These are phyloP conservation scores for Leptodontidium sp. DNA, from an alignment of 2,329 filamentous ascomycete species.

Conservation along the genomic window DNA sequence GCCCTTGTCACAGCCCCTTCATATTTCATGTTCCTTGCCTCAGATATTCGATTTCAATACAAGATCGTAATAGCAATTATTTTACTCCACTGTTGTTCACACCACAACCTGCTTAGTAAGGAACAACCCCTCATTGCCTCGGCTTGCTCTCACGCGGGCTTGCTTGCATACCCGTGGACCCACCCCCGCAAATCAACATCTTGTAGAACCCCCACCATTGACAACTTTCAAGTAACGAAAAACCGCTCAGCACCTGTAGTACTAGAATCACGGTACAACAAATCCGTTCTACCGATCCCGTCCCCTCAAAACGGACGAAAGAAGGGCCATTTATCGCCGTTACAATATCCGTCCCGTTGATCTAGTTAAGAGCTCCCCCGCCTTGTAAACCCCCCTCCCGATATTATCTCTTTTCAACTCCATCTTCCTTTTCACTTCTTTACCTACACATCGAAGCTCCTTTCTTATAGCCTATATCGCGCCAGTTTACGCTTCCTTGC, in stretches of 20 bases:
- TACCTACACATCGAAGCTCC: background rate
- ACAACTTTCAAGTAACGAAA: background rate
- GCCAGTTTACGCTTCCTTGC: background rate
- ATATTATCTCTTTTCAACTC: background rate
- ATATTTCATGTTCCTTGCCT: no score
- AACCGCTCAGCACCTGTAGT: background rate
- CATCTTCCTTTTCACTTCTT: background rate
- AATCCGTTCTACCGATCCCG: background rate
- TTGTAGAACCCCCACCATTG: background rate
- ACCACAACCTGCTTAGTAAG: background rate
- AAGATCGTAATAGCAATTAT: no score
- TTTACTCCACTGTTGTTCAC: no score
- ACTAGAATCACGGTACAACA: background rate
- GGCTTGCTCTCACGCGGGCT: background rate
- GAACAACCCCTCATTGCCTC: background rate
- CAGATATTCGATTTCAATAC: no score
- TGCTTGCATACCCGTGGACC: no score
- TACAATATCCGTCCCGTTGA: background rate
- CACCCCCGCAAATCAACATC: no score
- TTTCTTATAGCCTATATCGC: no score
- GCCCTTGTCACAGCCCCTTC: no score
- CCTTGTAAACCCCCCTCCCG: background rate
- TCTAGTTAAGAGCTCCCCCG: background rate
- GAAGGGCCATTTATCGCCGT: background rate
- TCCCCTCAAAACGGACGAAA: background rate